These are phyloP conservation scores for Gynochthodes officinalis DNA, from an alignment of 257 asterid genomes.

Conservation along the genomic window DNA sequence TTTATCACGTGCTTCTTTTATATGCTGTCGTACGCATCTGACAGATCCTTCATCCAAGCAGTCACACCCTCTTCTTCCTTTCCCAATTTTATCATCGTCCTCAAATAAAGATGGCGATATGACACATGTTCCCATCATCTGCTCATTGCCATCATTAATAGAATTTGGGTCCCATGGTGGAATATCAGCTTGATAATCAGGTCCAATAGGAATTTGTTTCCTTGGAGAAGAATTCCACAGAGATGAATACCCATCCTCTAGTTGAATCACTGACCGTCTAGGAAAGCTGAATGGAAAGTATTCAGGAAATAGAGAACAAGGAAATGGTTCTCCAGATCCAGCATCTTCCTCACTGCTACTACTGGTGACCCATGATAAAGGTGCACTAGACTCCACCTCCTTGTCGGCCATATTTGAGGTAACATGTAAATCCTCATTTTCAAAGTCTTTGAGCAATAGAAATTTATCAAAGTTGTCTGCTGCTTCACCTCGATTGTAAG, in stretches of 20 bases:
- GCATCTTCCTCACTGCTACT: constrained; percentile 50
- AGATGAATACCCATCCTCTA: constrained; percentile 36
- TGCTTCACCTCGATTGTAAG: constrained; percentile 27
- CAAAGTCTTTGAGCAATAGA: constrained; percentile 20
- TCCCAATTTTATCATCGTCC: constrained; percentile 33
- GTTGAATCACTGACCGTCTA: constrained; percentile 27
- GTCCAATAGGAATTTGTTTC: constrained; percentile 67
- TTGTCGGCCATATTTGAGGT: constrained; percentile 31
- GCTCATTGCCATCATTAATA: constrained; percentile 25
- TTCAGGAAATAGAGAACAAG: constrained; percentile 29
- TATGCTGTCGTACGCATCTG: constrained; percentile 72
- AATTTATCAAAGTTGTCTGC: constrained; percentile 12
- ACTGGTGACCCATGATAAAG: constrained; percentile 53
- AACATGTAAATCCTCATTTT: constrained; percentile 22
- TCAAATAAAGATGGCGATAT: constrained; percentile 39
- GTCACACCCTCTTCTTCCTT: constrained; percentile 49
- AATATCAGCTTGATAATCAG: constrained; percentile 62
- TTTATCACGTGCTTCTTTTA: constrained; percentile 59
- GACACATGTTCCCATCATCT: constrained; percentile 42
- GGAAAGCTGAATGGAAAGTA: constrained; percentile 36
- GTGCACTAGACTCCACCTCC: constrained; percentile 52
- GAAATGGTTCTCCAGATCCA: constrained; percentile 30
- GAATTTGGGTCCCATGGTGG: constrained; percentile 47
- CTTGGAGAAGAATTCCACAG: constrained; percentile 38
- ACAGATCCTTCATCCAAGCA: constrained; percentile 71